Evolutionary conservation across 2,329 filamentous ascomycete genomes (phyloP), one percentile per base, ranked within the genome.

Genomic region (Emergomyces orientalis): DNA sequence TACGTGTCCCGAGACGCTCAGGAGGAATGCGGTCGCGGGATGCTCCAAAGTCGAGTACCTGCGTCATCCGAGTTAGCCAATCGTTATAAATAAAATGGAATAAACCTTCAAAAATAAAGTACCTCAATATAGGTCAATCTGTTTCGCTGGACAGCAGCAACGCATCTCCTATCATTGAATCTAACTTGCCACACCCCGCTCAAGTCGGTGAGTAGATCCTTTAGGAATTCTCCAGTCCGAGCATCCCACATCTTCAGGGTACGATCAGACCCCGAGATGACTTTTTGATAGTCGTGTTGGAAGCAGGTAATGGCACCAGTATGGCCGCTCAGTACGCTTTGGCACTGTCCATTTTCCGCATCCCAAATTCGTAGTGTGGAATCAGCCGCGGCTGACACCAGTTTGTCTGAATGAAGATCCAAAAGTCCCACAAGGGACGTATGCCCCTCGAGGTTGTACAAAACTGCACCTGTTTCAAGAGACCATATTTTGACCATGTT

Each of bases 241-340:
- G 97, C 89, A 71, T 99, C 91, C 94, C 94, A 99, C 90, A 99
- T 95, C 80, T 99, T 99, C 67, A 99, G 81, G 3, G 91, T 97
- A 71, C 93, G 87, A 74, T 99, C 94, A 64, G 91, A 96, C 62
- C 94, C 94, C 49, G 90, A 96, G 63, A 99, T 96, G 41, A 99
- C 92, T 73, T 99, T 99, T 68, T 92, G 89, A 0, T 88, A 91
- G 72, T 99, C 94, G 70, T 99, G 94, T 76, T 99, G 94, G 76
- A 99, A 99, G 75, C 94, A 99, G 4, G 94, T 99, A 67, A 99
- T 99, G 27, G 94, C 94, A 43, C 93, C 94, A 0, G 93, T 97
- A 71, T 99, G 94, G 0, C 94, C 94, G 69, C 88, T 93, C 63
- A 99, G 81, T 13, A 89, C 93, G 71, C 88, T 91, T 74, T 91